Evolutionary conservation across 1,284 basidiomycete genomes (phyloP), one percentile per base, ranked within the genome.

Genomic region (Xerocomus nothofagi): DNA sequence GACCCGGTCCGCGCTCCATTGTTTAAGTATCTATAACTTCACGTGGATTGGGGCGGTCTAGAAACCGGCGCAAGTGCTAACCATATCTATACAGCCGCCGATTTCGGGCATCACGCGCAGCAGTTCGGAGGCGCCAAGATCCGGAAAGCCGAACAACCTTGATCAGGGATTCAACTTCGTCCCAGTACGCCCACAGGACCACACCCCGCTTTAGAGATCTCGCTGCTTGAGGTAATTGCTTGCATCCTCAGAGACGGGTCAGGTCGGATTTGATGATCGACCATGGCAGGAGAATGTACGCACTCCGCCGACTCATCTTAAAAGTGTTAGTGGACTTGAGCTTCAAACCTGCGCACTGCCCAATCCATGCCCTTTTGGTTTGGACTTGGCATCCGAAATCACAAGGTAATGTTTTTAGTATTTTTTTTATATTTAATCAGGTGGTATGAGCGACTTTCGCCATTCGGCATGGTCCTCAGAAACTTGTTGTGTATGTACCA

Each of bases 51-150:
- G 24, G 27, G 9, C 20, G 14, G 45, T 37, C 27, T 44, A 32
- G 27, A 31, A 34, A 26, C 36, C 15, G 11, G 24, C 27, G n/a
- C 31, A n/a, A 10, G 5, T 23, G 27, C 10, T 23, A 10, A 33
- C 47, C 38, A 50, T 36, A 55, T 52, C 32, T 3, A 14, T 20
- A 17, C 29, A 7, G 21, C 38, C 45, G 32, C 23, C 17, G 23
- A 36, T 15, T n/a, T 33, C 18, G 39, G 36, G 30, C 40, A 29
- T 18, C 27, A 6, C 30, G 8, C n/a, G 5, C 20, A 23, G 23
- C 36, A 10, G n/a, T 20, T 7, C 10, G 14, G 23, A 46, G n/a
- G 20, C 18, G 34, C 12, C 34, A 45, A 52, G 52, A 56, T 53
- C 54, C 52, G 54, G 21, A 20, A 15, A 43, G 21, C n/a, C n/a